These are phyloP conservation scores for Amphibolis antarctica DNA, from an alignment of 106 monocot genomes.

Conservation along the genomic window DNA sequence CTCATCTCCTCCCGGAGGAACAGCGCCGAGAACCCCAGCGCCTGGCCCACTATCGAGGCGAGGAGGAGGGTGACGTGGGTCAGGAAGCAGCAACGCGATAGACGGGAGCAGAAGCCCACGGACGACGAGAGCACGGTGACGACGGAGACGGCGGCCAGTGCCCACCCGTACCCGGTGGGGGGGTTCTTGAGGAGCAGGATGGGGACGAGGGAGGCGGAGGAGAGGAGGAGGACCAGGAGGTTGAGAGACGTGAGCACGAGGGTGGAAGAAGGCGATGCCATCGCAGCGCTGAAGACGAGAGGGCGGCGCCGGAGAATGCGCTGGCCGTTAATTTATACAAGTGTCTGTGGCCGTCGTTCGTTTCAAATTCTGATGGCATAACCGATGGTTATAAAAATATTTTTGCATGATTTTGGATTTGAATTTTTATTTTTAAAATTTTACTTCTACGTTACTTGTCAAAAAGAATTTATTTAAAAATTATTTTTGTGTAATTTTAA, in stretches of 20 bases:
- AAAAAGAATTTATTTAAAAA: too few relatives aligned
- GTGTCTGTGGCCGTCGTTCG: too few relatives aligned
- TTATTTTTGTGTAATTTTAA: too few relatives aligned
- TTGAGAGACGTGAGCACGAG: constrained; percentile 33
- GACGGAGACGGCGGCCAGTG: constrained; percentile 25
- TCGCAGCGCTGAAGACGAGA: too few relatives aligned
- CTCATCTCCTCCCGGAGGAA: constrained; percentile 36
- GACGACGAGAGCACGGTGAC: constrained; percentile 37
- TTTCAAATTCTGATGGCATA: too few relatives aligned
- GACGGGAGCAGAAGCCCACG: constrained; percentile 36
- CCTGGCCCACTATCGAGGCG: constrained; percentile 30
- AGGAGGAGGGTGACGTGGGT: constrained; percentile 28
- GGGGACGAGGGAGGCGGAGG: constrained; percentile 37
- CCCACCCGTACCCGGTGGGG: constrained; percentile 37
- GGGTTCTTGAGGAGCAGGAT: constrained; percentile 34
- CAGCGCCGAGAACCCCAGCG: constrained; percentile 37
- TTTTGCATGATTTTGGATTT: too few relatives aligned
- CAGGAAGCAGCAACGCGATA: constrained; percentile 30
- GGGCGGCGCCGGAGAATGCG: too few relatives aligned
- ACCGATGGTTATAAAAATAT: too few relatives aligned
- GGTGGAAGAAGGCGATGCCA: constrained; percentile 24
- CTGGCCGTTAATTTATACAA: too few relatives aligned
- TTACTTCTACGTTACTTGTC: too few relatives aligned
- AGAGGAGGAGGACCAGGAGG: constrained; percentile 37
- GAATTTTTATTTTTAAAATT: too few relatives aligned